Conservation (phyloP, 116 monocot species). For the Iris pallida region DNA sequence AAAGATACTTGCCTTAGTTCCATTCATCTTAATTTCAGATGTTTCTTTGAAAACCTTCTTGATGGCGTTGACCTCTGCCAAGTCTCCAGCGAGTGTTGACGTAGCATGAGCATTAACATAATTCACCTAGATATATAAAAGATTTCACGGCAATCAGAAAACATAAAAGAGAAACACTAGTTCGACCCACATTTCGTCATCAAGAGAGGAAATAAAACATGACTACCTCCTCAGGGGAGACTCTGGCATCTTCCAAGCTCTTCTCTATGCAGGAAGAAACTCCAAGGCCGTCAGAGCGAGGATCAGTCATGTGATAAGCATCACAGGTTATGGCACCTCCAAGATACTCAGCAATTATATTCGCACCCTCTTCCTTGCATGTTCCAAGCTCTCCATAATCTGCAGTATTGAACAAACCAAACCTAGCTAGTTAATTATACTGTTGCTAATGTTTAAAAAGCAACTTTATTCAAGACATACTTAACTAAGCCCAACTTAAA, state of each 20-base stretch:
- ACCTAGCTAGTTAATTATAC: neutral
- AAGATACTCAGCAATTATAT: slow-evolving; percentile 43
- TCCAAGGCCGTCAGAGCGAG: slow-evolving; percentile 47
- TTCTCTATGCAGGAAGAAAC: slow-evolving; percentile 45
- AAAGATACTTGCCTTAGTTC: slow-evolving; percentile 38
- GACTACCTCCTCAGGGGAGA: slow-evolving; percentile 58
- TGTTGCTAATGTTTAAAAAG: neutral
- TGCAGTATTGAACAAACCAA: neutral
- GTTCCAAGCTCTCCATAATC: slow-evolving; percentile 33
- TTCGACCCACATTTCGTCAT: too few species aligned
- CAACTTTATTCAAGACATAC: neutral
- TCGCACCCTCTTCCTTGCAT: slow-evolving; percentile 43
- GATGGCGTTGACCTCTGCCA: slow-evolving; percentile 65
- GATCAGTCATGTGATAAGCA: slow-evolving; percentile 65
- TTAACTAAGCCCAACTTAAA: neutral
- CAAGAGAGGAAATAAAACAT: too few species aligned
- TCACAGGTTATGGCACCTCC: slow-evolving; percentile 60
- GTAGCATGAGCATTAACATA: slow-evolving; percentile 85
- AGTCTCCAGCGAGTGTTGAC: slow-evolving; percentile 67
- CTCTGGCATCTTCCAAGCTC: slow-evolving; percentile 47
- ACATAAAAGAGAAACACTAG: neutral
- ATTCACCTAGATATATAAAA: slow-evolving; percentile 38
- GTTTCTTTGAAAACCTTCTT: slow-evolving; percentile 58
- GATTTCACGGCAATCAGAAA: neutral
- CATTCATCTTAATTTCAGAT: slow-evolving; percentile 59